phyloP scores from a whole-genome alignment of 129 eudicot species.

The Chrysanthemum makinoi region DNA sequence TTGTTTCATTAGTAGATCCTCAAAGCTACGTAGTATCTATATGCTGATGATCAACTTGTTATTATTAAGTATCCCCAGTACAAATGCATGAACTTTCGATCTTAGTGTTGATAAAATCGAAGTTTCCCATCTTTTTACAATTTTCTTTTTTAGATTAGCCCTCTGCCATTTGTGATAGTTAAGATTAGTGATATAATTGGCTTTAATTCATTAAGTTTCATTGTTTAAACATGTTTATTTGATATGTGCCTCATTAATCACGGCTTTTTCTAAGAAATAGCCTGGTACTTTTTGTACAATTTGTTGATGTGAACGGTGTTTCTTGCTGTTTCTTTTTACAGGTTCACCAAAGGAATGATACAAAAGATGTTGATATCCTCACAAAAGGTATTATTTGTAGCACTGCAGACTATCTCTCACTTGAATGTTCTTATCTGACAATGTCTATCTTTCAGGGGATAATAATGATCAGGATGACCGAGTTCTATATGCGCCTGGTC shows the following conservation, averaged over 20 bases:
- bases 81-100: too few relatives aligned
- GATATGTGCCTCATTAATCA: not conserved
- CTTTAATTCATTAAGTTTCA: not conserved
- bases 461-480: constrained; percentile 66
- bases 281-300: not conserved
- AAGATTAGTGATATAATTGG: too few relatives aligned
- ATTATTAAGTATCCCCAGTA: too few relatives aligned
- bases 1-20: too few relatives aligned
- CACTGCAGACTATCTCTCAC: not conserved
- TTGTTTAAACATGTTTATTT: not conserved
- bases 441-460: constrained; percentile 51
- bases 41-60: too few relatives aligned
- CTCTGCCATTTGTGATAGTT: too few relatives aligned
- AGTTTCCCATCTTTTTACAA: too few relatives aligned
- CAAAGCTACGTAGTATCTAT: too few relatives aligned
- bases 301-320: not conserved
- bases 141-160: too few relatives aligned
- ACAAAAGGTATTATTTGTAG: constrained; percentile 65
- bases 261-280: too few relatives aligned
- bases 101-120: too few relatives aligned
- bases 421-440: constrained; percentile 7
- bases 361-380: constrained; percentile 61
- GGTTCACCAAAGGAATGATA: constrained; percentile 71
- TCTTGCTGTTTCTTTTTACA: constrained; percentile 24
- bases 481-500: constrained; percentile 70